These are phyloP conservation scores for Pythium plurisporium DNA, from an alignment of 352 stramenopile genomes.

Conservation along the genomic window DNA sequence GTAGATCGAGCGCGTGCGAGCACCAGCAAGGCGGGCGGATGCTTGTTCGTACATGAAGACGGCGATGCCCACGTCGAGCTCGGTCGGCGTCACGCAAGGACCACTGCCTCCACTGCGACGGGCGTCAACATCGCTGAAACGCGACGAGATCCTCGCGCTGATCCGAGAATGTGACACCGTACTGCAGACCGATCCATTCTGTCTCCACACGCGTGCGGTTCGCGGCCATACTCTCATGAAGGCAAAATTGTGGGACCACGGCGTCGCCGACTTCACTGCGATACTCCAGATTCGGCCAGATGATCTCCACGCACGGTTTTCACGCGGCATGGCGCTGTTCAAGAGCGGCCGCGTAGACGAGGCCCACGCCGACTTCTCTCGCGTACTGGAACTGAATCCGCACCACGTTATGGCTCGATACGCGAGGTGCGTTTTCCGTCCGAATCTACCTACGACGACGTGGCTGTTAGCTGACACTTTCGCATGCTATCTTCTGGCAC, in stretches of 20 bases:
- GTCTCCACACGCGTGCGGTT: constrained; percentile 55
- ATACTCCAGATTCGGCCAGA: constrained; percentile 44
- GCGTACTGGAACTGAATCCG: constrained; percentile 58
- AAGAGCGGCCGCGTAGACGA: constrained; percentile 43
- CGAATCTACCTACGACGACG: background rate
- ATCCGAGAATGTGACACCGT: constrained; percentile 52
- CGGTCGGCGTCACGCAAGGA: background rate
- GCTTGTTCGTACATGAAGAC: background rate
- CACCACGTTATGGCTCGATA: constrained; percentile 80
- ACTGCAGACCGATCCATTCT: constrained; percentile 36
- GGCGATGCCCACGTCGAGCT: background rate
- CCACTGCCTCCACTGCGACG: constrained; percentile 3
- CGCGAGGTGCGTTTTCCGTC: constrained; percentile 12
- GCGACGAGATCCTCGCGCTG: constrained; percentile 47
- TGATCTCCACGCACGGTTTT: constrained; percentile 64
- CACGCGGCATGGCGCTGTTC: constrained; percentile 70
- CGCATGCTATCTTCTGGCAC: constrained; percentile 1
- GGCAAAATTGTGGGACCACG: constrained; percentile 53
- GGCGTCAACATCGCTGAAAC: constrained; percentile 20
- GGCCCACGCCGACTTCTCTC: constrained; percentile 60
- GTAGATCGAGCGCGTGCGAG: no score
- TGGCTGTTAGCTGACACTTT: constrained; percentile 3
- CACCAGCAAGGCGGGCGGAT: no score
- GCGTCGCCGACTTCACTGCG: constrained; percentile 47
- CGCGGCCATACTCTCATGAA: constrained; percentile 70